Percentiles rank a stretch among this genome's conserved stretches.
Conservation (phyloP, 805 yeast genomes). For the Lipomyces starkeyi region DNA sequence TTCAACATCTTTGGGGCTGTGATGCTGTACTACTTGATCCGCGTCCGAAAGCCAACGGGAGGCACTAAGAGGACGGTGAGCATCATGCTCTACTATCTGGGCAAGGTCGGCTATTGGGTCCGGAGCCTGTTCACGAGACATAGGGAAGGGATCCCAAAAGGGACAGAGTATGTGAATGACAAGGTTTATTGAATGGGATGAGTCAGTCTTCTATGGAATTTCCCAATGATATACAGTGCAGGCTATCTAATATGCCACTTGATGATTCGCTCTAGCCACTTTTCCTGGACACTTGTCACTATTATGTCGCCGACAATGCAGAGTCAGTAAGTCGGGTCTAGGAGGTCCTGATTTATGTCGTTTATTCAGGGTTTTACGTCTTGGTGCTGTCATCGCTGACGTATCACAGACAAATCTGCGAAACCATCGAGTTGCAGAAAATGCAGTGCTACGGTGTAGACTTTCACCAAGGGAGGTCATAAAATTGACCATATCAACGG, state of each 20-base stretch:
- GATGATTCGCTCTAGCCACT: constrained; percentile 1
- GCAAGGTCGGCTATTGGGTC: constrained; percentile 5
- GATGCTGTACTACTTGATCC: constrained; percentile 46
- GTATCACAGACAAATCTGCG: background rate
- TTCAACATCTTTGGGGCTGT: constrained; percentile 49
- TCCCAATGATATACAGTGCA: background rate
- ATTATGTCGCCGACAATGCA: constrained; percentile 1
- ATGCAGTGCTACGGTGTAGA: background rate
- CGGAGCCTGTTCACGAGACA: constrained; percentile 9
- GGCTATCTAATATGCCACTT: background rate
- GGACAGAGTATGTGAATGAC: constrained; percentile 1
- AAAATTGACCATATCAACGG: background rate
- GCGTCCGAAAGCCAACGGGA: constrained; percentile 1
- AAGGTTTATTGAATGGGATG: background rate
- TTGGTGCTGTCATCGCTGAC: background rate
- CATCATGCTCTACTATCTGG: constrained; percentile 3
- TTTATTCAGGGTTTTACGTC: background rate
- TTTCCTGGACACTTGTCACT: background rate
- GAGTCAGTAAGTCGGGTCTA: constrained; percentile 2
- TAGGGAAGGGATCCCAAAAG: constrained; percentile 3
- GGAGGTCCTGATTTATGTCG: background rate
- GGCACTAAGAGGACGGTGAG: constrained; percentile 1
- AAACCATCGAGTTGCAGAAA: background rate
- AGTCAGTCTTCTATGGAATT: background rate
- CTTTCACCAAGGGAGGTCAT: background rate